Base-by-base conservation (phyloP, 1,284 basidiomycete species). In the Kwoniella shivajii region DNA sequence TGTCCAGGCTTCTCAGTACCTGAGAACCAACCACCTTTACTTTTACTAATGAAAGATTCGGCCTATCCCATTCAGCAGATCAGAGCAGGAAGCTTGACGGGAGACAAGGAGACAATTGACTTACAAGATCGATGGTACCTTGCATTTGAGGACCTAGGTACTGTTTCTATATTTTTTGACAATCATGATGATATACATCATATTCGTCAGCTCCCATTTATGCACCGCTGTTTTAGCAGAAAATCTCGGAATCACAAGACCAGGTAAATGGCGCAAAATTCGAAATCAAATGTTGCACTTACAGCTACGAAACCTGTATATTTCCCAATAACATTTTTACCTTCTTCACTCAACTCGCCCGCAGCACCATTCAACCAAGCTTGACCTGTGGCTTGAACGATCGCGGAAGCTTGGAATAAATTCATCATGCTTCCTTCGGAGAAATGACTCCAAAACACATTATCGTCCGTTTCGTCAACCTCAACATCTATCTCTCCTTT, bases 401-500 rank as follows among this genome's bases (percentile, higher is more conserved):
- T 63, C 2, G 60, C 59, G 18, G 61, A 64, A 1, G 63, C 61
- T 50, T 73, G 70, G 16, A 76, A 58, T 20, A 65, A 55, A n/a
- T 60, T 60, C 67, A 76, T 71, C 43, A 71, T 57, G 26, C 54
- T 63, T 10, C 68, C 74, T 51, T 76, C 74, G 38, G 66, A 22
- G 44, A 69, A 75, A 61, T 73, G 69, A 39, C 51, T 46, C 72
- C 72, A 76, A 61, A 66, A 76, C 10, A 63, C 39, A 22, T 63
- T 54, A 6, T 61, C 61, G 1, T 69, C 50, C 2, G 45, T 53
- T 3, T 45, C 10, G 46, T 73, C 69, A 7, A 67, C 54, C 14
- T 64, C 43, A 18, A 57, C 50, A 26, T 61, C 55, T n/a, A 57
- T 14, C 33, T 54, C 52, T 6, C 52, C 57, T 20, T 48, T 43